Evolutionary conservation across 2,329 filamentous ascomycete genomes (phyloP).

Genomic region (Coleophoma eucalyptorum): DNA sequence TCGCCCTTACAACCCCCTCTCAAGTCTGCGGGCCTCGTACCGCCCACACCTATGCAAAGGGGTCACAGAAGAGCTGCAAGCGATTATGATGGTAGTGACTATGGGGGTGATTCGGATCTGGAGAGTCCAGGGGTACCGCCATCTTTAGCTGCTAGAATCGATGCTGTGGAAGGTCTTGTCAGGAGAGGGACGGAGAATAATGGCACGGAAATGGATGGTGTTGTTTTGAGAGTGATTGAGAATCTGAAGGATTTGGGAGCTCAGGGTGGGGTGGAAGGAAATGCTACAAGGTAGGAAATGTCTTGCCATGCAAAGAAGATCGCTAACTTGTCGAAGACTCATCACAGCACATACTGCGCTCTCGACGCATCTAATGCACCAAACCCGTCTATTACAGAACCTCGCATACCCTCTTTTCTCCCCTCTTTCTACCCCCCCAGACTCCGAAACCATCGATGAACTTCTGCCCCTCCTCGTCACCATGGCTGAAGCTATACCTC

Average conservation of each 20-base stretch:
- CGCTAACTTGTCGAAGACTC: conserved; percentile 43
- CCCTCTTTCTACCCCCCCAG: conserved; percentile 59
- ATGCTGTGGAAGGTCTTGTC: conserved; percentile 68
- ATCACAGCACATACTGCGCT: conserved; percentile 74
- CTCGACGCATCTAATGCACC: conserved; percentile 70
- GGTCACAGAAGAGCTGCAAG: conserved; percentile 48
- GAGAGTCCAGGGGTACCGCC: conserved; percentile 65
- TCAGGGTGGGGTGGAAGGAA: conserved; percentile 68
- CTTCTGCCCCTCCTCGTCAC: conserved; percentile 65
- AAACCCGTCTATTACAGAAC: conserved; percentile 72
- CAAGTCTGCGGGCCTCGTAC: conserved; percentile 17
- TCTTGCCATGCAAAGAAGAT: background rate
- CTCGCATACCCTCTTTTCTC: conserved; percentile 69
- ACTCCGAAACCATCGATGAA: conserved; percentile 62
- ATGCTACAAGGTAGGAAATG: conserved; percentile 58
- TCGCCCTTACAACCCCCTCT: conserved; percentile 13
- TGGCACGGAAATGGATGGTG: conserved; percentile 59
- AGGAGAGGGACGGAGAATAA: conserved; percentile 63
- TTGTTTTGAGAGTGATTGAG: conserved; percentile 66
- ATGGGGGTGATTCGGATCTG: conserved; percentile 68
- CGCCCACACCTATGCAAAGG: conserved; percentile 12
- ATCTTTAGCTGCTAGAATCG: conserved; percentile 65
- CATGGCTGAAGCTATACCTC: conserved; percentile 64
- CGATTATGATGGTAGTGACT: conserved; percentile 71
- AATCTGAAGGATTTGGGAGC: conserved; percentile 69